Evolutionary conservation across 331 rosid species (phyloP), one percentile per base, ranked within the genome.

Genomic region (Telfairia occidentalis): DNA sequence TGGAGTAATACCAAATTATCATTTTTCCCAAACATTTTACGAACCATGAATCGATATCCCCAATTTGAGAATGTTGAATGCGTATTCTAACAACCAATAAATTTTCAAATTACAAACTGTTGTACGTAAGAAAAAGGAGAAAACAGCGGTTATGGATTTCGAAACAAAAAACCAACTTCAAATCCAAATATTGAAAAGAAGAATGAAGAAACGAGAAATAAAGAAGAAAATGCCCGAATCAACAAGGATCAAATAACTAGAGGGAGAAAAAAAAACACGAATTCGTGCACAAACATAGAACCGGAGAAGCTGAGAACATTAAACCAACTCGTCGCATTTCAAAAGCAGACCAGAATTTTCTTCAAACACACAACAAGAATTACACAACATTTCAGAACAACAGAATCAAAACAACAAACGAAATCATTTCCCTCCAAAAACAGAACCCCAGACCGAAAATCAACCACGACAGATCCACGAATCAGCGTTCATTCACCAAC

Each of bases 391-490:
- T 29, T 32, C 15, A 11, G 18, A 32, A 32, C 28, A 29, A 28
- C 1, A 40, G 28, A 55, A 37, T 38, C 30, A 4, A 70, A 69
- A 19, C 3, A 70, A 15, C 29, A 7, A 45, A 15, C 23, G 1
- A 71, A 16, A 30, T 49, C 60, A 71, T 71, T 71, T 71, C 76
- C 59, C 35, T 9, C 45, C 29, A 42, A 26, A 26, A 65, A 55
- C 63, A 54, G 30, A 54, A 54, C 30, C 23, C 23, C 23, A 49
- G 23, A 23, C 30, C 60, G 35, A 30, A 29, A 61, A 34, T 26
- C 6, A 59, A 61, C 38, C 42, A 38, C 48, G 18, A 71, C 35
- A 71, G 76, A 71, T 71, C 76, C 59, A 71, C 3, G 2, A 71
- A 46, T 48, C 57, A 30, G 1, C 48, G 3, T 7, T 6, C 21